Conservation (phyloP, 2,329 filamentous ascomycete species). For the Phaeoacremonium minimum region DNA sequence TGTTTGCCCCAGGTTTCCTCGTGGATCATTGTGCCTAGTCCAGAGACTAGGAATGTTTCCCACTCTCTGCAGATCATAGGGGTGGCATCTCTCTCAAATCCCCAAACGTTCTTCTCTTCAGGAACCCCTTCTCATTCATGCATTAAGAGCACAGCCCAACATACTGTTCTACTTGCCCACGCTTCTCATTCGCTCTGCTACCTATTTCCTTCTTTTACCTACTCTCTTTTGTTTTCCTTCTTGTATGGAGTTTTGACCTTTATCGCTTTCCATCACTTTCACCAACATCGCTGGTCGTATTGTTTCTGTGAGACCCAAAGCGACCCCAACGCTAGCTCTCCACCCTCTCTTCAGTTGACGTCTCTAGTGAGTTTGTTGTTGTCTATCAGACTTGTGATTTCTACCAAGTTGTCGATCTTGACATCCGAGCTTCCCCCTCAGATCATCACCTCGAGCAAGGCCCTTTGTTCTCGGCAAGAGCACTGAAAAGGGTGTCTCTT, state of each 20-base stretch:
- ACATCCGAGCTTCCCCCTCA: background rate
- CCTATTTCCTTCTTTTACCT: background rate
- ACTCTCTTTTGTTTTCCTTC: background rate
- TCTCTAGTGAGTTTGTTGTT: background rate
- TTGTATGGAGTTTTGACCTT: background rate
- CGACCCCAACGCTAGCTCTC: background rate
- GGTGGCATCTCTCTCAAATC: constrained; percentile 18
- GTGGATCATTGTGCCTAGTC: too few relatives aligned
- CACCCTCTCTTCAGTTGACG: background rate
- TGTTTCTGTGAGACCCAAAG: too few relatives aligned
- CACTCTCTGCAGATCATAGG: constrained; percentile 9
- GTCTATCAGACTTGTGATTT: background rate
- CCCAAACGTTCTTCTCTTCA: constrained; percentile 22
- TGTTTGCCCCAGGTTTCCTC: constrained; percentile 15
- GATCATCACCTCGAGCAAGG: background rate
- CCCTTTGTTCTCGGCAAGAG: constrained; percentile 3
- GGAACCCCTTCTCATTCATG: constrained; percentile 23
- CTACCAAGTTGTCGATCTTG: background rate
- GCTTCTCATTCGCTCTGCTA: background rate
- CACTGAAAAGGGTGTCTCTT: constrained; percentile 5
- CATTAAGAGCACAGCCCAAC: constrained; percentile 21
- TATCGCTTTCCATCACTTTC: too few relatives aligned
- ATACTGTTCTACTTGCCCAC: background rate
- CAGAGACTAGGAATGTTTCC: too few relatives aligned
- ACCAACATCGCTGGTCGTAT: too few relatives aligned